phyloP scores from a whole-genome alignment of 2,329 filamentous ascomycete genomes.

The Penicillium sp. region DNA sequence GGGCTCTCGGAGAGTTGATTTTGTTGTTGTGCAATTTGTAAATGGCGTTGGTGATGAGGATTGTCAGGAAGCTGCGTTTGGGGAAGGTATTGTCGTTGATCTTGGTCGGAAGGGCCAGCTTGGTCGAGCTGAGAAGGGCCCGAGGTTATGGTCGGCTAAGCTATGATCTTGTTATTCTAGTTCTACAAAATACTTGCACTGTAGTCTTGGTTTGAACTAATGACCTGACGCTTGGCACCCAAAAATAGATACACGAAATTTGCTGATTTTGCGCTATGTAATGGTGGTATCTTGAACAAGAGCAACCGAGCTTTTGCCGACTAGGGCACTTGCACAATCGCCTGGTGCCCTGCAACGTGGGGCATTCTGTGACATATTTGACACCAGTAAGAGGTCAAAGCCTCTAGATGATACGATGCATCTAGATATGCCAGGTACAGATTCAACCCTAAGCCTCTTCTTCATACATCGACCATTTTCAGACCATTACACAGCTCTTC shows the following conservation, averaged over 20 bases:
- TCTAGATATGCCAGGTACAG: too few relatives aligned
- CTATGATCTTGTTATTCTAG: constrained; percentile 7
- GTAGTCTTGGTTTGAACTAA: background rate
- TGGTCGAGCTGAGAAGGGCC: constrained; percentile 17
- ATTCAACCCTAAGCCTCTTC: too few relatives aligned
- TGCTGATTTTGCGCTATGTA: background rate
- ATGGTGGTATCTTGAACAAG: background rate
- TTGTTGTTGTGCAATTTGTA: constrained; percentile 84
- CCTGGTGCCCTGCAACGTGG: too few relatives aligned
- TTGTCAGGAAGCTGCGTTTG: constrained; percentile 71
- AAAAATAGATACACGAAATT: background rate
- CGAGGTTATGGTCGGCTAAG: constrained; percentile 21
- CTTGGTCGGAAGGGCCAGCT: constrained; percentile 24
- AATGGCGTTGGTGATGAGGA: constrained; percentile 82
- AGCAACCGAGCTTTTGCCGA: too few relatives aligned
- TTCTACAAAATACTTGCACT: background rate
- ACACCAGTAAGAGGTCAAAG: too few relatives aligned
- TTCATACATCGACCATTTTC: too few relatives aligned
- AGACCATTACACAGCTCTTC: too few relatives aligned
- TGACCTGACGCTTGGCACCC: background rate
- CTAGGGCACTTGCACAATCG: too few relatives aligned
- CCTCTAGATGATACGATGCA: too few relatives aligned
- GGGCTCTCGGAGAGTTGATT: constrained; percentile 69
- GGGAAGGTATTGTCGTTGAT: constrained; percentile 40
- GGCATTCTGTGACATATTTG: too few relatives aligned